Conservation (phyloP, 108 stramenopile genomes). For the Pseudonitzschia delicatissima region DNA sequence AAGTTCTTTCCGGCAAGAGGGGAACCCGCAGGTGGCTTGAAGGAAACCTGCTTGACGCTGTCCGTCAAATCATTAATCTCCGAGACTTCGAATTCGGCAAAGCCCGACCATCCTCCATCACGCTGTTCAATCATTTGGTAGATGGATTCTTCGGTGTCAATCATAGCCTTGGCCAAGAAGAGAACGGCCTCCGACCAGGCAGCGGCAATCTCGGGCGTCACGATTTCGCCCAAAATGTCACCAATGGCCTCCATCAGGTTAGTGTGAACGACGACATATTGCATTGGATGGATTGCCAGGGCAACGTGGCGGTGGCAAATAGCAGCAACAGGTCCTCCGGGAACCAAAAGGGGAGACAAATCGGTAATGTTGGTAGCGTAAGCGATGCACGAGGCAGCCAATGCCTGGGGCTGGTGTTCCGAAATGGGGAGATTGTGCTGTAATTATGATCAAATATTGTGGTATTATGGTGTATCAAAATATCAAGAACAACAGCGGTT, state of each 20-base stretch:
- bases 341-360: slow-evolving; percentile 2
- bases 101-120: slow-evolving; percentile 11
- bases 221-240: slow-evolving; percentile 7
- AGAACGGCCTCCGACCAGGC: slow-evolving; percentile 17
- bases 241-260: slow-evolving; percentile 20
- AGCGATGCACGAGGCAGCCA: slow-evolving; percentile 1
- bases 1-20: slow-evolving; percentile 9
- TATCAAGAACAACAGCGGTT: background rate
- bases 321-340: background rate
- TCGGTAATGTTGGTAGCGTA: slow-evolving; percentile 3
- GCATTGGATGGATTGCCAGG: slow-evolving; percentile 1
- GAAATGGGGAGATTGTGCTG: slow-evolving; percentile 8
- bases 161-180: slow-evolving; percentile 13
- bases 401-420: slow-evolving; percentile 1
- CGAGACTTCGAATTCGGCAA: slow-evolving; percentile 2
- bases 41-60: slow-evolving; percentile 2
- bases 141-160: background rate
- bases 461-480: background rate
- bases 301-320: slow-evolving; percentile 17
- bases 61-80: slow-evolving; percentile 8
- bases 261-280: slow-evolving; percentile 13
- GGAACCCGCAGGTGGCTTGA: slow-evolving; percentile 8
- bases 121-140: slow-evolving; percentile 7
- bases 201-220: slow-evolving; percentile 12
- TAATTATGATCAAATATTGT: background rate